Conservation (phyloP, 148 eudicot species). For the Pouteria glomerata region DNA sequence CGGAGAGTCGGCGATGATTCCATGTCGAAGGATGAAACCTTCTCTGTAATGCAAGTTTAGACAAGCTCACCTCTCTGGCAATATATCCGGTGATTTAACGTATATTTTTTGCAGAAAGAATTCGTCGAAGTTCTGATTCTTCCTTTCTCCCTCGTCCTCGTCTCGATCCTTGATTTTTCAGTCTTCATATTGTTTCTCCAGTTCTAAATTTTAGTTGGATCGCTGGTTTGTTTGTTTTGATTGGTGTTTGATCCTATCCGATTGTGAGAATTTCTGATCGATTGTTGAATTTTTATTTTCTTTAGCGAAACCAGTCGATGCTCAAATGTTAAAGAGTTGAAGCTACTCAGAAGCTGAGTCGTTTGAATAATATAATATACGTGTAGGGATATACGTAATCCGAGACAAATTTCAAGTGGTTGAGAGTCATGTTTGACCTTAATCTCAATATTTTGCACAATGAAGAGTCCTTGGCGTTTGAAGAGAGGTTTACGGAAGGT, state of each 20-base stretch:
- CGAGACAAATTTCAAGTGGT: background rate
- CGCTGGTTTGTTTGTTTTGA: background rate
- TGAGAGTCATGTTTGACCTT: constrained; percentile 16
- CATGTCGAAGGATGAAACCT: background rate
- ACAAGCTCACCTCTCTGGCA: background rate
- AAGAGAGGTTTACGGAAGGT: background rate
- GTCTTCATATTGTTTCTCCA: background rate
- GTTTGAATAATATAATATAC: background rate
- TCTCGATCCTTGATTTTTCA: background rate
- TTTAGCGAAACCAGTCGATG: background rate
- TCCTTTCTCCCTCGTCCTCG: background rate
- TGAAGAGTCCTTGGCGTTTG: background rate
- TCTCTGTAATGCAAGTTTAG: background rate
- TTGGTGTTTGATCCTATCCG: background rate
- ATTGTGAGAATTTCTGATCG: background rate
- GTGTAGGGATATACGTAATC: background rate
- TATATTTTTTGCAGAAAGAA: background rate
- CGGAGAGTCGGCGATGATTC: background rate
- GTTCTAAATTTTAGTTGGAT: background rate
- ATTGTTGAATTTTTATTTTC: background rate
- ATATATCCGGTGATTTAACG: too few species aligned
- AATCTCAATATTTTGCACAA: constrained; percentile 5
- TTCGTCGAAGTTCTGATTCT: background rate
- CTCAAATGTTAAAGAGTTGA: background rate
- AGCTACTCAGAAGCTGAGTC: background rate